Percentiles rank a stretch among this genome's conserved stretches.
Evolutionary conservation across 2,329 filamentous ascomycete genomes (phyloP).

Genomic region (Trichocomaceae sp.): DNA sequence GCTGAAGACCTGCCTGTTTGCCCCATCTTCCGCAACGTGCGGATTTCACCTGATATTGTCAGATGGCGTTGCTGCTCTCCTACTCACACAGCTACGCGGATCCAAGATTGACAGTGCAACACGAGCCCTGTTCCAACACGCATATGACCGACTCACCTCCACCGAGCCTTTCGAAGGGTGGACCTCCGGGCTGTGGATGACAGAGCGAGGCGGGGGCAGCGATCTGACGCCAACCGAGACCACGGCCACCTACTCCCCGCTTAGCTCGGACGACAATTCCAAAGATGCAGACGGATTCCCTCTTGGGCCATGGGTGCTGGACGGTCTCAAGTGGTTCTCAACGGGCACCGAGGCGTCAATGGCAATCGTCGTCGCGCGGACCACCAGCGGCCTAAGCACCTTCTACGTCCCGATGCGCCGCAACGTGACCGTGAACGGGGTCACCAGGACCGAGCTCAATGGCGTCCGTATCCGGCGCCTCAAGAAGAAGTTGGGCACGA

Average conservation of each 20-base stretch:
- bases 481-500: slow-evolving; percentile 69
- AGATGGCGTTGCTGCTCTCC: background rate
- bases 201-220: slow-evolving; percentile 61
- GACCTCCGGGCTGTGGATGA: slow-evolving; percentile 76
- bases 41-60: slow-evolving; percentile 6
- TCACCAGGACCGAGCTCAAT: slow-evolving; percentile 46
- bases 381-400: slow-evolving; percentile 46
- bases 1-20: slow-evolving; percentile 19
- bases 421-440: slow-evolving; percentile 15
- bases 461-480: slow-evolving; percentile 62
- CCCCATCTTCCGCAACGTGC: slow-evolving; percentile 8
- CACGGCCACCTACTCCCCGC: slow-evolving; percentile 37
- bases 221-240: slow-evolving; percentile 65
- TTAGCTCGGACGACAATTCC: slow-evolving; percentile 19
- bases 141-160: slow-evolving; percentile 23
- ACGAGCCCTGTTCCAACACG: slow-evolving; percentile 19
- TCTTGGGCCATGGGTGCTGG: slow-evolving; percentile 54
- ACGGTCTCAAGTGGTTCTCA: slow-evolving; percentile 65
- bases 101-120: slow-evolving; percentile 12
- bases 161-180: slow-evolving; percentile 42
- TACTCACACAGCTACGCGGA: slow-evolving; percentile 1
- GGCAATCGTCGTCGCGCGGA: slow-evolving; percentile 58
- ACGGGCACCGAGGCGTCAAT: slow-evolving; percentile 59
- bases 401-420: slow-evolving; percentile 60
- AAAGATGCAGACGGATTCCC: slow-evolving; percentile 26